Evolutionary conservation across 2,329 filamentous ascomycete genomes (phyloP).

Genomic region (Orbilia javanica): DNA sequence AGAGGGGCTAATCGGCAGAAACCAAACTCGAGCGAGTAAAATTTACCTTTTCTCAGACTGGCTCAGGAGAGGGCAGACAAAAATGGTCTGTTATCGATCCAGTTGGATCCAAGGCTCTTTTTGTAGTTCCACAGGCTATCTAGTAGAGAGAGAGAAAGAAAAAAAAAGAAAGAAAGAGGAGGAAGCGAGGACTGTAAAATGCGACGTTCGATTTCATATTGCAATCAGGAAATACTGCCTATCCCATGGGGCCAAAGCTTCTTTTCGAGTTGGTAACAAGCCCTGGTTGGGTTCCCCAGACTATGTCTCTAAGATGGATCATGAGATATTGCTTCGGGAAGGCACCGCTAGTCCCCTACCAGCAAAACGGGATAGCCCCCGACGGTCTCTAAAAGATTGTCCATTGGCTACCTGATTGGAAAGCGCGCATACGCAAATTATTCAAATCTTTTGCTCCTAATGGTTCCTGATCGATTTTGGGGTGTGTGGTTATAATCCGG

Average conservation of each 20-base stretch:
- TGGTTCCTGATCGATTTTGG: slow-evolving; percentile 18
- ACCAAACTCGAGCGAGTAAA: background rate
- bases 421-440: slow-evolving; percentile 35
- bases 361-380: slow-evolving; percentile 47
- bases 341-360: slow-evolving; percentile 38
- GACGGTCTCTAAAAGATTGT: slow-evolving; percentile 45
- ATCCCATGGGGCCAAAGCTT: slow-evolving; percentile 15
- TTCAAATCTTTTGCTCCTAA: slow-evolving; percentile 14
- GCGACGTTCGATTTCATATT: slow-evolving; percentile 13
- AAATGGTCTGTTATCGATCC: slow-evolving; percentile 30
- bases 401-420: slow-evolving; percentile 57
- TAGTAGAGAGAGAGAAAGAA: too few species aligned
- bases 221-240: slow-evolving; percentile 7
- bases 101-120: slow-evolving; percentile 44
- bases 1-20: slow-evolving; percentile 23
- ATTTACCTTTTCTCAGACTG: slow-evolving; percentile 7
- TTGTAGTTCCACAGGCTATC: slow-evolving; percentile 22
- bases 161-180: slow-evolving; percentile 2
- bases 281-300: slow-evolving; percentile 49
- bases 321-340: slow-evolving; percentile 58
- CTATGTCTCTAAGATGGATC: slow-evolving; percentile 52
- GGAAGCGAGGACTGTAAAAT: background rate
- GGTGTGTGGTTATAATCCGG: slow-evolving; percentile 22
- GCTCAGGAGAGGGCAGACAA: slow-evolving; percentile 20
- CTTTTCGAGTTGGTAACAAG: slow-evolving; percentile 2